A percentile compares a stretch with the other conserved stretches of the same genome.
Evolutionary conservation across 2,329 filamentous ascomycete genomes (phyloP).

Genomic region (Chalara sp.): DNA sequence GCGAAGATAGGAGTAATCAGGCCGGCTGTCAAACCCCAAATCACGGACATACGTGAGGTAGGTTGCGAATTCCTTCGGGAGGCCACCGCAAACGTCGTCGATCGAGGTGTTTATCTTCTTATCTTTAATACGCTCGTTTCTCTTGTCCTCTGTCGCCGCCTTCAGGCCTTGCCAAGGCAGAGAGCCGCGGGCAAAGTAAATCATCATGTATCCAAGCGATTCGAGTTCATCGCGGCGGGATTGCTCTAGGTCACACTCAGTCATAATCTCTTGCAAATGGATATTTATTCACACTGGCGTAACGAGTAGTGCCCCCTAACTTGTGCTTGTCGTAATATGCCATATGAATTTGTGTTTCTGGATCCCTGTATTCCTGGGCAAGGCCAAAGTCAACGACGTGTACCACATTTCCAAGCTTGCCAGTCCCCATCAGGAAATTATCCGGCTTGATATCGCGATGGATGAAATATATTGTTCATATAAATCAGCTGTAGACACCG

Average conservation of each 20-base stretch:
- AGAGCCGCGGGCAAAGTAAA: constrained; percentile 98
- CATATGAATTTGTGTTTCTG: constrained; percentile 99
- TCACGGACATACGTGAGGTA: constrained; percentile 99
- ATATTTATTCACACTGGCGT: constrained; percentile 97
- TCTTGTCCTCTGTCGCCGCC: constrained; percentile 99
- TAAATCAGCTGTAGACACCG: neutral
- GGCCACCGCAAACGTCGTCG: constrained; percentile 96
- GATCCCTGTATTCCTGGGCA: constrained; percentile 99
- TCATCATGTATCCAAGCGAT: constrained; percentile 97
- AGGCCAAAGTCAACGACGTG: constrained; percentile 99
- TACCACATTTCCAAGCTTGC: constrained; percentile 98
- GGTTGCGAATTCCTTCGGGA: constrained; percentile 99
- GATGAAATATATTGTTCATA: constrained; percentile 40
- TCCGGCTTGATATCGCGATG: constrained; percentile 99
- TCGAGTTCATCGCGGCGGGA: constrained; percentile 99
- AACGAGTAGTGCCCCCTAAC: constrained; percentile 95
- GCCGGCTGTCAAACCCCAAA: constrained; percentile 98
- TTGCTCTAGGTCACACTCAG: constrained; percentile 61
- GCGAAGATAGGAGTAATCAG: constrained; percentile 97
- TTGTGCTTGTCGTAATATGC: constrained; percentile 99
- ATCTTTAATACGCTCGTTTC: constrained; percentile 99
- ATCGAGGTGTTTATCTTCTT: constrained; percentile 99
- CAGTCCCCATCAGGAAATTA: constrained; percentile 99
- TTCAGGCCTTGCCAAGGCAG: constrained; percentile 98
- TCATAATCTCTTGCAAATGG: constrained; percentile 65